These are phyloP conservation scores for Saccharomycopsis phalli DNA, from an alignment of 1,139 yeast genomes.

Conservation along the genomic window DNA sequence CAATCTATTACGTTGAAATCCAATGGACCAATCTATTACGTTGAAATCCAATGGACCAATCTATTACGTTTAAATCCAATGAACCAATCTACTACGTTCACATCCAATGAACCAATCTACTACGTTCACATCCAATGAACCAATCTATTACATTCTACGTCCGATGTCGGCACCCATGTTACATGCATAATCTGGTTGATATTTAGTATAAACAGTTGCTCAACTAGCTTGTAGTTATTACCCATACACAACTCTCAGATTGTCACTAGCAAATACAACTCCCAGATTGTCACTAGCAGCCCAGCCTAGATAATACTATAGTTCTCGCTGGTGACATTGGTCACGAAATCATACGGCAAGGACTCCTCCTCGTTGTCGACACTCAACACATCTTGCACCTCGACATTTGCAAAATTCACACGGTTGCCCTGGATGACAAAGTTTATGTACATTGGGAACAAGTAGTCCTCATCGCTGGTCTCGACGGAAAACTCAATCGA, in stretches of 20 bases:
- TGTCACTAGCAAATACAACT: neutral
- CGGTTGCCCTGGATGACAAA: slow-evolving; percentile 29
- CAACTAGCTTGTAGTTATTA: no score
- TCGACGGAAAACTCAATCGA: slow-evolving; percentile 74
- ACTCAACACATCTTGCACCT: slow-evolving; percentile 35
- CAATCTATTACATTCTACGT: no score
- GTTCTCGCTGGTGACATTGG: slow-evolving; percentile 53
- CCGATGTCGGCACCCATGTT: neutral
- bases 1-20: no score
- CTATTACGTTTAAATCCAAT: no score
- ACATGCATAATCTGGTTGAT: neutral
- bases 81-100: no score
- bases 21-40: no score
- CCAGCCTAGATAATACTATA: slow-evolving; percentile 52
- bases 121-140: no score
- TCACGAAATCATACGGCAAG: slow-evolving; percentile 65
- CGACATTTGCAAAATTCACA: slow-evolving; percentile 37
- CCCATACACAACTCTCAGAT: neutral
- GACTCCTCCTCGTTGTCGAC: slow-evolving; percentile 33
- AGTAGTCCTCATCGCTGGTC: slow-evolving; percentile 68
- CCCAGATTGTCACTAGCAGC: neutral
- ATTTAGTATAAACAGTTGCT: neutral
- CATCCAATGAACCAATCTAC: no score
- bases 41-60: no score
- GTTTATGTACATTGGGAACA: slow-evolving; percentile 76